Conservation (phyloP, 306 rosid genomes). For the Lagenaria siceraria region DNA sequence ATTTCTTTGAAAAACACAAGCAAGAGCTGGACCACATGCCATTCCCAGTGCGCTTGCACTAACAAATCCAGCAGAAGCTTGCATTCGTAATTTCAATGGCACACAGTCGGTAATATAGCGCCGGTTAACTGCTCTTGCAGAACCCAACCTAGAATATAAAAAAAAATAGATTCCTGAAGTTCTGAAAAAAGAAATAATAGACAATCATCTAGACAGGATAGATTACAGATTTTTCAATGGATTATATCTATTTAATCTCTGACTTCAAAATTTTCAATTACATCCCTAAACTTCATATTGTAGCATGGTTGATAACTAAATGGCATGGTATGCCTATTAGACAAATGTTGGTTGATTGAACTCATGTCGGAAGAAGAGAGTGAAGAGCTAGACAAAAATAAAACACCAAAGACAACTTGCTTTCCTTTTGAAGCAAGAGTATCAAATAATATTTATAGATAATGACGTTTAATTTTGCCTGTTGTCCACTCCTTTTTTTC, state of each 20-base stretch:
- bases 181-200: neutral
- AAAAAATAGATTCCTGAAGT: neutral
- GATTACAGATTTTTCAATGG: neutral
- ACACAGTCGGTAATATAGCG: constrained; percentile 45
- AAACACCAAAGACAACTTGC: neutral
- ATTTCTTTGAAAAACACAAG: constrained; percentile 27
- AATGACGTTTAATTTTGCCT: neutral
- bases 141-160: constrained; percentile 29
- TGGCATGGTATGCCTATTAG: neutral
- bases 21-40: constrained; percentile 49
- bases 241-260: neutral
- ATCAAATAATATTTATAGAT: neutral
- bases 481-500: neutral
- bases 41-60: constrained; percentile 75
- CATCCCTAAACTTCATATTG: neutral
- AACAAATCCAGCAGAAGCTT: constrained; percentile 57
- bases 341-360: neutral
- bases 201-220: neutral
- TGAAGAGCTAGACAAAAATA: neutral
- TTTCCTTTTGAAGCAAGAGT: neutral
- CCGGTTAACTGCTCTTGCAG: constrained; percentile 42
- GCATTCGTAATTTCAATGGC: constrained; percentile 30
- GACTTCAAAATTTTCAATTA: neutral
- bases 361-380: neutral
- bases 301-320: neutral